Evolutionary conservation across 2,329 filamentous ascomycete genomes (phyloP), one percentile per base, ranked within the genome.

Genomic region (Aspergillus tanneri): DNA sequence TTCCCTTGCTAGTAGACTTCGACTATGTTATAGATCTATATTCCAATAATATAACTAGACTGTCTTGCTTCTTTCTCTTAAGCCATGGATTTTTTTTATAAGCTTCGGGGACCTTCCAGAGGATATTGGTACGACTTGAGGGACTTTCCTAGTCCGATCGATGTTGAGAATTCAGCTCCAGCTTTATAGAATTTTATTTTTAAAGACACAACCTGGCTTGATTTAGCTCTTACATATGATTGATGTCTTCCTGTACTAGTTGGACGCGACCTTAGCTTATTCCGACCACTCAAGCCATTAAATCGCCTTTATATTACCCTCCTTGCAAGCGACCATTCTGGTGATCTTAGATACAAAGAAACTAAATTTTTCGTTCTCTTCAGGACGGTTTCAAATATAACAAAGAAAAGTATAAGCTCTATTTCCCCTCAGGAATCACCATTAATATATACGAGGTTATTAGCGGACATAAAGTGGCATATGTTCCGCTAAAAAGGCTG

Each of bases 221-320:
- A 39, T n/a, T 39, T 39, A n/a, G 19, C 37, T 5, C 24, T 27
- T n/a, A 39, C 21, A 39, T 39, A 23, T 39, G 37, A 39, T 39
- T n/a, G 37, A 39, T 39, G 37, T 14, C 24, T 21, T 3, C 37
- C 37, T 23, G 37, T 39, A n/a, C 37, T 39, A 23, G n/a, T 39
- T 39, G 37, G 37, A 11, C 37, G 24, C 24, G 21, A 22, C 37
- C 24, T 39, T 18, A 39, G 37, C 19, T n/a, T 12, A n/a, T 39
- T n/a, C 24, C 23, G 37, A n/a, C 21, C 37, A 21, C 19, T 5
- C n/a, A 39, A 14, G 16, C 14, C 19, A 22, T 23, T 12, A 39
- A 39, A 11, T 6, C 19, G 23, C 24, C 37, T 39, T 21, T 39
- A 39, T 21, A 12, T 39, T 23, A 21, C 37, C 21, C 37, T 39